Percentiles rank a stretch among this genome's conserved stretches.
phyloP scores from a whole-genome alignment of 106 monocot species.

The Ottelia alismoides region DNA sequence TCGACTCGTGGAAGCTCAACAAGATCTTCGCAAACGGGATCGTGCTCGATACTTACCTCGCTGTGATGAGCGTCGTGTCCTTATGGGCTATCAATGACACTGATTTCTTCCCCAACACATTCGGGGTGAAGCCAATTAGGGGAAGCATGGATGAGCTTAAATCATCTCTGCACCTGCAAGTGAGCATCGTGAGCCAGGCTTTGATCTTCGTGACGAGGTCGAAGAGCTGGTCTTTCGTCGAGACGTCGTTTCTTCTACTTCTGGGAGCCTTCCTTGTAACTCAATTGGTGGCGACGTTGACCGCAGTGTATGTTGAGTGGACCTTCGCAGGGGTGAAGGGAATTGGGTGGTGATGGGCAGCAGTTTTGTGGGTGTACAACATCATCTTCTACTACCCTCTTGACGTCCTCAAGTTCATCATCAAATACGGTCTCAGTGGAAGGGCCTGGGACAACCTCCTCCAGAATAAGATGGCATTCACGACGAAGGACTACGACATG shows the following conservation, averaged over 20 bases:
- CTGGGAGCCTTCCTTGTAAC: constrained; percentile 51
- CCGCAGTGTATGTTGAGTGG: constrained; percentile 52
- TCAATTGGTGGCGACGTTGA: constrained; percentile 65
- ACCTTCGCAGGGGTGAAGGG: constrained; percentile 40
- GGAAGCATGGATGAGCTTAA: constrained; percentile 26
- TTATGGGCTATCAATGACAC: constrained; percentile 46
- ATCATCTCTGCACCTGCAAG: constrained; percentile 55
- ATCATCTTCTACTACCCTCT: constrained; percentile 48
- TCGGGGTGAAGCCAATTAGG: constrained; percentile 35
- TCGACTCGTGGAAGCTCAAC: constrained; percentile 12
- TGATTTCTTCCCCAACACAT: constrained; percentile 32
- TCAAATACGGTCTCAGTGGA: constrained; percentile 40
- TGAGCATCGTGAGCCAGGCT: constrained; percentile 65
- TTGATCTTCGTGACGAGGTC: constrained; percentile 61
- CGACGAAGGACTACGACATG: too few species aligned
- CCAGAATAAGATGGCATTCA: too few species aligned
- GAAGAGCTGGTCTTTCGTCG: constrained; percentile 48
- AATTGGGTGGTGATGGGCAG: constrained; percentile 66
- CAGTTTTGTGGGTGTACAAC: constrained; percentile 58
- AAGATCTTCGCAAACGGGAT: constrained; percentile 55
- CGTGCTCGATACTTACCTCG: constrained; percentile 55
- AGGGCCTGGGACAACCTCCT: constrained; percentile 53
- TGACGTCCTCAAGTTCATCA: constrained; percentile 43
- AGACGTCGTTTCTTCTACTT: constrained; percentile 46
- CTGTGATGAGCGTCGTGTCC: constrained; percentile 48